A percentile compares a stretch with the other conserved stretches of the same genome.
phyloP scores from a whole-genome alignment of 768 basidiomycete genomes.

The Cubamyces sp. region DNA sequence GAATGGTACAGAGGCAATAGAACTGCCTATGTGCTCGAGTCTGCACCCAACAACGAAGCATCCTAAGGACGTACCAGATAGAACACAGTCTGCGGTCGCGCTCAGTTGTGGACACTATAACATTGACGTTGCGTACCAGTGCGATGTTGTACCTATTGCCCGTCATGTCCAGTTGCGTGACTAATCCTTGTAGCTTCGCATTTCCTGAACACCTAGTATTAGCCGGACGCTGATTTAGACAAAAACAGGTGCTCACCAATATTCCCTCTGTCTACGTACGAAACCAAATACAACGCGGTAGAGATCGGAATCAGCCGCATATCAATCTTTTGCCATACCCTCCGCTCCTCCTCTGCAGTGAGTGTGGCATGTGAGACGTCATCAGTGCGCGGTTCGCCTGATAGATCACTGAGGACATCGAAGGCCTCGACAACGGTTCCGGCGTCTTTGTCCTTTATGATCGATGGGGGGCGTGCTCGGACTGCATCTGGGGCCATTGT shows the following conservation, averaged over 20 bases:
- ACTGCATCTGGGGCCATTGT: too few relatives aligned
- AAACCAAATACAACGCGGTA: constrained; percentile 34
- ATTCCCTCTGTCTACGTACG: constrained; percentile 35
- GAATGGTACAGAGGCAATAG: constrained; percentile 7
- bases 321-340: constrained; percentile 36
- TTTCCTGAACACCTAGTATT: constrained; percentile 20
- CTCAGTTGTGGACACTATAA: background rate
- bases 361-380: constrained; percentile 42
- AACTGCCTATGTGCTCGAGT: background rate
- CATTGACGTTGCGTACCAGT: constrained; percentile 43
- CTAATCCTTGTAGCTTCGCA: constrained; percentile 48
- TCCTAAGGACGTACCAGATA: constrained; percentile 54
- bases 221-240: background rate
- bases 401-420: background rate
- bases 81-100: constrained; percentile 56
- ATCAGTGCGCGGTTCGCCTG: background rate
- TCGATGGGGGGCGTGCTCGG: too few relatives aligned
- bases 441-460: background rate
- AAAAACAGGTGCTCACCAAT: constrained; percentile 20
- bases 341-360: constrained; percentile 46
- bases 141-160: constrained; percentile 68
- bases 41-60: background rate
- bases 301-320: constrained; percentile 35
- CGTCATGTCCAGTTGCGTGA: constrained; percentile 55
- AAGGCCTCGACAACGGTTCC: background rate